Evolutionary conservation across 2,329 filamentous ascomycete species (phyloP), one percentile per base, ranked within the genome.

Genomic region (Paraconiothyrium sp.): DNA sequence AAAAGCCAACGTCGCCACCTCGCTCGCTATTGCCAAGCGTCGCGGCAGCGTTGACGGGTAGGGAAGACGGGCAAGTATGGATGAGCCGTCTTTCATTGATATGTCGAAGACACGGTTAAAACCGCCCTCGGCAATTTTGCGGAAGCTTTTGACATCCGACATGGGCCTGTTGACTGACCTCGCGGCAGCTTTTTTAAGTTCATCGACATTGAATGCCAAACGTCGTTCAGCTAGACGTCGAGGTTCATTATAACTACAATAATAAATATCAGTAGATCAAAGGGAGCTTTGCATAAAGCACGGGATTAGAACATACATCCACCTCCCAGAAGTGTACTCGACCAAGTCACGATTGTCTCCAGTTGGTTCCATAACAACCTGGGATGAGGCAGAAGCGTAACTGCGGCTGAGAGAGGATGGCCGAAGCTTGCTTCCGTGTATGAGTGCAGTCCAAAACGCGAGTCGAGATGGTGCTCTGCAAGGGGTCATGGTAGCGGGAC

Each of bases 1-100:
- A 63, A 75, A 72, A 24, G 68, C 70, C 60, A 77, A 60, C 2
- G 75, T 79, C 37, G 78, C 77, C n/a, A 78, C 77, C 62, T 80
- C 75, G 63, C 77, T 79, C n/a, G 75, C 76, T 13, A 75, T 72
- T 24, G 72, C 73, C 34, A 72, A 60, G n/a, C 59, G 63, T 54
- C 70, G 58, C 20, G 73, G 64, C 13, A 71, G 62, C 30, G 76
- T 75, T 6, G 62, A 67, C 3, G 73, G 73, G 59, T 79, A 79
- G 2, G 76, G 78, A 13, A 80, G 62, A 24, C 74, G 68, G 6
- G 72, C 75, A 47, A 80, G 49, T 34, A 79, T 57, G 34, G 61
- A 65, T 2, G 57, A 60, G 2, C 71, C 72, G 64, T 78, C 68
- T 20, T 61, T 62, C 64, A 79, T 72, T 2, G 56, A 63, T 8